Evolutionary conservation across 2,329 filamentous ascomycete species (phyloP), one percentile per base, ranked within the genome.

Genomic region (Akanthomyces dipterigenus): DNA sequence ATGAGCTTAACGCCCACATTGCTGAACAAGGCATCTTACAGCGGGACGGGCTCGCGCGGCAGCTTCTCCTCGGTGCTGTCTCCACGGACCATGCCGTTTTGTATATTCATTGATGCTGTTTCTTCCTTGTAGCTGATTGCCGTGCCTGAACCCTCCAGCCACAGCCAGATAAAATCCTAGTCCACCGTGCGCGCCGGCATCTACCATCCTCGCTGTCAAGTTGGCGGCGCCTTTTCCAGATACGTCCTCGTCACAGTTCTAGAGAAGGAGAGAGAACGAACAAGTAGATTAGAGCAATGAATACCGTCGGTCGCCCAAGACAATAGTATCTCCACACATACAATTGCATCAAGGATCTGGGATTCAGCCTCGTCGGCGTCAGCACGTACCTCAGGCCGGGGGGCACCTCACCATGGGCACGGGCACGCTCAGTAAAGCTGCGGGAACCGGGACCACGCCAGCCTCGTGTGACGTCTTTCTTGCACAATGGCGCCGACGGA

Each of bases 201-300:
- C 38, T 55, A 31, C 53, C 24, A 5, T 45, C 14, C 26, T 45
- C 50, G 62, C 63, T 75, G 73, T 43, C 70, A 67, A 14, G 69
- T 71, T 20, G 75, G 73, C 31, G 72, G 71, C 24, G 68, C 68
- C 31, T 66, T 73, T 49, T 75, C 73, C n/a, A 69, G 69, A 72
- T 73, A 69, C 45, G 68, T 31, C 11, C 12, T 16, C 16, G 36
- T 38, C 36, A 16, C 22, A 12, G 12, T 5, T 18, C 16, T 2
- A 31, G 11, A 31, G 20, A 12, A 5, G 16, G 14, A 31, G n/a
- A 20, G 22, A 7, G n/a, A 36, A 42, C 16, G 38, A 42, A 54
- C 7, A 20, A 31, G 16, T 9, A 43, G 22, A 43, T 3, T 3
- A 26, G 28, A 28, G 24, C 20, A 12, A 3, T 3, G 2, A 49